Percentiles rank a stretch among this genome's conserved stretches.
Evolutionary conservation across 1,139 yeast genomes (phyloP).

Genomic region (Taphrina pruni): DNA sequence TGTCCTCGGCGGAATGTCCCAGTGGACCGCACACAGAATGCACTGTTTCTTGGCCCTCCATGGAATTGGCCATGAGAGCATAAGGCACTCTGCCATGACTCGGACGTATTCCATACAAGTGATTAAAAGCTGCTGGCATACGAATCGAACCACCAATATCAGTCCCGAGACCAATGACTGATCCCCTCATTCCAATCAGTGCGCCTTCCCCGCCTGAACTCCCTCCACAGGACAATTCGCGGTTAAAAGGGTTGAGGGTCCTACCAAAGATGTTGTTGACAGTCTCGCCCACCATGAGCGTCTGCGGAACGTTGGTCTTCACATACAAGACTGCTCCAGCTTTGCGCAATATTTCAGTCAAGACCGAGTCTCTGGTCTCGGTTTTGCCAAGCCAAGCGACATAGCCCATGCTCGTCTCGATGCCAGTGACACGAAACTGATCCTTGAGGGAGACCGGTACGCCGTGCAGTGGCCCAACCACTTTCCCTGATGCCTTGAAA

Average conservation of each 20-base stretch:
- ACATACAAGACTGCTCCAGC: constrained; percentile 71
- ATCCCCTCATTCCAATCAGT: constrained; percentile 56
- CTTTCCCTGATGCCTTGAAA: constrained; percentile 60
- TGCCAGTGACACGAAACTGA: constrained; percentile 66
- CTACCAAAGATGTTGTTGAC: constrained; percentile 52
- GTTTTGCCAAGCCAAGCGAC: constrained; percentile 53
- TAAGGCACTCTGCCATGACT: constrained; percentile 57
- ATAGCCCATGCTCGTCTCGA: constrained; percentile 50
- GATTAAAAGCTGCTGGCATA: constrained; percentile 61
- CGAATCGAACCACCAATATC: constrained; percentile 70
- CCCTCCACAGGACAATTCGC: constrained; percentile 60
- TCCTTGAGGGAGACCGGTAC: constrained; percentile 79
- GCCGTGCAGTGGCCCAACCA: constrained; percentile 78
- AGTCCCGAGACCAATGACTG: constrained; percentile 61
- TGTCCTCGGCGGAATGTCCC: constrained; percentile 59
- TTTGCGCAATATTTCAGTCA: constrained; percentile 49
- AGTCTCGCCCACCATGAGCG: constrained; percentile 56
- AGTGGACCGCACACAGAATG: constrained; percentile 57
- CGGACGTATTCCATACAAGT: constrained; percentile 59
- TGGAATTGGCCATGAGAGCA: constrained; percentile 50
- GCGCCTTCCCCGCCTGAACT: constrained; percentile 65
- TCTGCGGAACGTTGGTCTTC: constrained; percentile 64
- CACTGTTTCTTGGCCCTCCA: constrained; percentile 54
- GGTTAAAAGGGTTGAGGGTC: constrained; percentile 58
- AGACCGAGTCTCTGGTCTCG: constrained; percentile 52